Base-by-base conservation (phyloP, 345 rosid genomes). In the Hibiscus mutabilis region DNA sequence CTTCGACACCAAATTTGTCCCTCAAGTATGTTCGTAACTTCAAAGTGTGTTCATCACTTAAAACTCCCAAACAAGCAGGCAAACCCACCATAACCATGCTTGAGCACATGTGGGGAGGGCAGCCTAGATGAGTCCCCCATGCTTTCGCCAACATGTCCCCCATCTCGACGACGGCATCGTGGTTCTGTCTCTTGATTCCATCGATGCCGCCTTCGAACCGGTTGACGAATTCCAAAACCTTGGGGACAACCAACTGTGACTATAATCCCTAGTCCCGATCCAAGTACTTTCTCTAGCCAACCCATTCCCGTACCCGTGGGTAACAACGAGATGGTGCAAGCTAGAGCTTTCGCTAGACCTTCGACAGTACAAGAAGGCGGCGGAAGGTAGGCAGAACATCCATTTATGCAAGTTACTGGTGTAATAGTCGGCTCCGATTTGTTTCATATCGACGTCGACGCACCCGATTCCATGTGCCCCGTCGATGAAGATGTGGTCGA, bases 191-290 rank as follows among this genome's bases (percentile, higher is more conserved):
- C n/a, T n/a, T n/a, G n/a, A n/a, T n/a, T n/a, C n/a, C 96, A 1
- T 83, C 84, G 25, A 95, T 82, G 19, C 99, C 97, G 0, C 90
- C 98, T 60, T 92, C 87, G 21, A 92, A 92, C 77, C 91, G 76
- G 60, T 88, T 84, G 59, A 92, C 80, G 73, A 95, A 95, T 74
- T 90, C 97, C 78, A 92, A 25, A 12, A 73, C 93, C 6, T 88
- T 75, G 1, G 98, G 96, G 2, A 92, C 91, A 22, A 89, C 98
- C 24, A 95, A 60, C 77, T 92, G 98, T 4, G 99, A 73, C 97
- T 92, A 44, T 92, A 95, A 69, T 95, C 99, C 79, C 98, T 84
- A 15, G 91, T 95, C 5, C 98, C 99, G 52, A 90, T 85, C 99
- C 99, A 92, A 0, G 92, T 78, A 67, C 96, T 95, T 83, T 95